Conservation (phyloP, 345 rosid species). For the Bruguiera parviflora region DNA sequence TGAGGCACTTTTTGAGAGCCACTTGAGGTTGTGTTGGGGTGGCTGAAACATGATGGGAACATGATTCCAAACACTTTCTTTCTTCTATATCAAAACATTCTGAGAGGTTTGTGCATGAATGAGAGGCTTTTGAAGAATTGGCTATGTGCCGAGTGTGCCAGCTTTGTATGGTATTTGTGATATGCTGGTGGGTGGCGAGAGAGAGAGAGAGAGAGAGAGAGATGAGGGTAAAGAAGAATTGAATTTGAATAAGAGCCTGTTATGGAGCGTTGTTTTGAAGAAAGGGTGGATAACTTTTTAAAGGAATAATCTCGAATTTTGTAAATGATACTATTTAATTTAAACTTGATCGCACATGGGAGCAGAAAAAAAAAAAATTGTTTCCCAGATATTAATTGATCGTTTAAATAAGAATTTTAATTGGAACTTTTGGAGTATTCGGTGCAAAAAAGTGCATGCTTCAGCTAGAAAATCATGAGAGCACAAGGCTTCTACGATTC, state of each 20-base stretch:
- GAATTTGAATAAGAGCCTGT: no score
- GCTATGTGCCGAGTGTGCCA: no score
- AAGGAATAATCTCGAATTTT: no score
- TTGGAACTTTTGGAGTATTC: not conserved
- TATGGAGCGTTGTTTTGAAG: no score
- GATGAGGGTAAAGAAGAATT: no score
- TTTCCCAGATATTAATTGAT: no score
- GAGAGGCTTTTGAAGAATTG: not conserved
- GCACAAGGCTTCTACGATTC: slow-evolving; percentile 3
- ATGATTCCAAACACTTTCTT: slow-evolving; percentile 23
- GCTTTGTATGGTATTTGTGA: not conserved
- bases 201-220: not conserved
- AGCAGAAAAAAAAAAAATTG: no score
- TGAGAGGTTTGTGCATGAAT: not conserved
- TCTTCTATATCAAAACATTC: slow-evolving; percentile 5
- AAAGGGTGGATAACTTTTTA: no score
- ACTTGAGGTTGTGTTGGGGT: slow-evolving; percentile 33
- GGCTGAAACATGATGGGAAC: slow-evolving; percentile 53
- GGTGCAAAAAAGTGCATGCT: not conserved
- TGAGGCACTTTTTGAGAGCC: slow-evolving; percentile 35
- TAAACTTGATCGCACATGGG: no score
- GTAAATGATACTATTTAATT: not conserved
- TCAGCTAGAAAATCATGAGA: slow-evolving; percentile 15
- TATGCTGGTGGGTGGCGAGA: not conserved
- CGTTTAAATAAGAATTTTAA: no score